These are phyloP conservation scores for Antrodiella citrinella DNA, from an alignment of 768 basidiomycete genomes.

Conservation along the genomic window DNA sequence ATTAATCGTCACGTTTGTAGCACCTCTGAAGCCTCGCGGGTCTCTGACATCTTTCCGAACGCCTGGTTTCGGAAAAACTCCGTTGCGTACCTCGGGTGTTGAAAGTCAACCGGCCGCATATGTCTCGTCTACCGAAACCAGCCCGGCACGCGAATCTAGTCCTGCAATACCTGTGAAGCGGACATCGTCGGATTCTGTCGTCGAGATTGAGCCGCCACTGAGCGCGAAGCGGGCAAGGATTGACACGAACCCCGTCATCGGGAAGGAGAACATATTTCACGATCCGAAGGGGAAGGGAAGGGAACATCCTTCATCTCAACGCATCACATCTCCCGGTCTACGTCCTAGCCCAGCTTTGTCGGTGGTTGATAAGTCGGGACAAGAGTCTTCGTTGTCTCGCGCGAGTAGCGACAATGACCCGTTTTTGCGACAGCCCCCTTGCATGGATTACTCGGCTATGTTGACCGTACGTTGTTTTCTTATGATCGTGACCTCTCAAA, in stretches of 20 bases:
- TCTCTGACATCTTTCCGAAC: constrained; percentile 37
- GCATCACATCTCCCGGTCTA: too few relatives aligned
- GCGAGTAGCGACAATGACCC: too few relatives aligned
- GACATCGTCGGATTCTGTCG: constrained; percentile 15
- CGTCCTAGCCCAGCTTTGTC: too few relatives aligned
- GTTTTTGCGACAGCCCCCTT: not conserved
- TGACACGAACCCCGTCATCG: not conserved
- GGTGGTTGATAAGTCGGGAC: too few relatives aligned
- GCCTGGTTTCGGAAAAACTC: constrained; percentile 31
- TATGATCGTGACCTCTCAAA: too few relatives aligned
- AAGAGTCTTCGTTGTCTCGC: too few relatives aligned
- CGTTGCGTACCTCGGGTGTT: constrained; percentile 6
- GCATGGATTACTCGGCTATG: constrained; percentile 5
- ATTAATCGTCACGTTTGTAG: not conserved
- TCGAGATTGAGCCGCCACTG: constrained; percentile 7
- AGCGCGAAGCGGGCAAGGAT: constrained; percentile 14
- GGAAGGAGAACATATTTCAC: not conserved
- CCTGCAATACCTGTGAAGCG: constrained; percentile 23
- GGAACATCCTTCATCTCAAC: too few relatives aligned
- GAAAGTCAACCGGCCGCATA: not conserved
- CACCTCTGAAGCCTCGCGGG: not conserved
- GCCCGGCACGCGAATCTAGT: constrained; percentile 5
- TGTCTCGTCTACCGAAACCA: constrained; percentile 11
- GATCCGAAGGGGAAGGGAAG: constrained; percentile 8
- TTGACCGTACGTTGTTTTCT: constrained; percentile 3